These are phyloP conservation scores for Taphrina populina DNA, from an alignment of 1,139 yeast species.

Conservation along the genomic window DNA sequence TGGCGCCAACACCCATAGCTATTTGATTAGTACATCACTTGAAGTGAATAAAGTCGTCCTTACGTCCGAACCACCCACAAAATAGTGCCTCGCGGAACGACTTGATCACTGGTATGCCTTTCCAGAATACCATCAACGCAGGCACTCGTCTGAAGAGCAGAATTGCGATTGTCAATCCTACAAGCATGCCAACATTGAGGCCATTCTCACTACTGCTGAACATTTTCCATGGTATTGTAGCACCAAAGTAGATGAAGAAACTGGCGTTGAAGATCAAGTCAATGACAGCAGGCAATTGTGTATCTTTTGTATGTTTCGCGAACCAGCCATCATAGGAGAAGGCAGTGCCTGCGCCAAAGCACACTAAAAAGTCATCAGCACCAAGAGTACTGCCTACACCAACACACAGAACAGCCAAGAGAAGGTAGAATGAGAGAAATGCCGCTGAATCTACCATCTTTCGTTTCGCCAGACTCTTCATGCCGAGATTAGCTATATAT, in stretches of 20 bases:
- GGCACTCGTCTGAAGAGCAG: slow-evolving; percentile 17
- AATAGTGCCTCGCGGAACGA: slow-evolving; percentile 28
- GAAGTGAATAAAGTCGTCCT: neutral
- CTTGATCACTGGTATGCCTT: slow-evolving; percentile 20
- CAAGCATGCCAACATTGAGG: slow-evolving; percentile 19
- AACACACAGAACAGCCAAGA: slow-evolving; percentile 19
- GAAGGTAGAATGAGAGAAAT: slow-evolving; percentile 24
- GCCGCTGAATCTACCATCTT: slow-evolving; percentile 29
- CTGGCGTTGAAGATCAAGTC: slow-evolving; percentile 25
- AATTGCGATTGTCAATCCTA: slow-evolving; percentile 12
- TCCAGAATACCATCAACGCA: slow-evolving; percentile 6
- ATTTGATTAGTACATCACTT: neutral
- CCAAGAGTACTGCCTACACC: slow-evolving; percentile 31
- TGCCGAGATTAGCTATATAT: slow-evolving; percentile 3
- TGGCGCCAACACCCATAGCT: slow-evolving; percentile 33
- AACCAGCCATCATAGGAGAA: slow-evolving; percentile 29
- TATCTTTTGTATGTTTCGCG: slow-evolving; percentile 13
- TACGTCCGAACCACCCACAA: slow-evolving; percentile 29
- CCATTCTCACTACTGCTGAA: slow-evolving; percentile 9
- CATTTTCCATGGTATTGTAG: slow-evolving; percentile 22
- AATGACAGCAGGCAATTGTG: slow-evolving; percentile 23
- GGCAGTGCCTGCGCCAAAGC: slow-evolving; percentile 28
- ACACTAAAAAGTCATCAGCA: slow-evolving; percentile 23
- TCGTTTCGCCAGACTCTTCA: neutral
- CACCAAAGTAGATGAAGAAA: slow-evolving; percentile 33